phyloP scores from a whole-genome alignment of 768 basidiomycete species.

The Phanerodontia chrysosporium region DNA sequence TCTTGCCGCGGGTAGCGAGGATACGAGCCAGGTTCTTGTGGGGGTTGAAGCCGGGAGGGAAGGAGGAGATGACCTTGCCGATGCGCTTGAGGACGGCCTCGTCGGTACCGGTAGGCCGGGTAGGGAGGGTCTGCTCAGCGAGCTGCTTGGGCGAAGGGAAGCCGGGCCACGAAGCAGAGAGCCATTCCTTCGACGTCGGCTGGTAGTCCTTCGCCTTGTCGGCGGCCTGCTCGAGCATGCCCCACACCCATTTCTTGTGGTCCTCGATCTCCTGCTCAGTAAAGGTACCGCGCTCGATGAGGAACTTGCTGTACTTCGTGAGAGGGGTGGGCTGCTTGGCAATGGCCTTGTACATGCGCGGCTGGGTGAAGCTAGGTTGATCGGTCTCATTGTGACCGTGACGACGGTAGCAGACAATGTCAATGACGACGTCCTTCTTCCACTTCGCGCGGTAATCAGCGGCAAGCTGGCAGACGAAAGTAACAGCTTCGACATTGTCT shows the following conservation, averaged over 20 bases:
- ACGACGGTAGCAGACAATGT: constrained; percentile 98
- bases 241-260: constrained; percentile 99
- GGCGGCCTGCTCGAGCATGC: constrained; percentile 96
- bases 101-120: constrained; percentile 79
- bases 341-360: constrained; percentile 97
- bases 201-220: constrained; percentile 93
- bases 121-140: constrained; percentile 88
- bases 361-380: constrained; percentile 98
- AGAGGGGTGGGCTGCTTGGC: constrained; percentile 90
- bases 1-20: constrained; percentile 80
- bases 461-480: constrained; percentile 96
- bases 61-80: constrained; percentile 83
- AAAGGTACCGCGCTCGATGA: constrained; percentile 89
- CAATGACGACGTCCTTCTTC: constrained; percentile 98
- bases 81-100: constrained; percentile 74
- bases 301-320: constrained; percentile 87
- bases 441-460: constrained; percentile 98
- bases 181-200: constrained; percentile 93
- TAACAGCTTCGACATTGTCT: constrained; percentile 97
- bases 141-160: constrained; percentile 97
- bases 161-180: constrained; percentile 95
- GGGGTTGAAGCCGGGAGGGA: constrained; percentile 79
- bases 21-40: constrained; percentile 96
- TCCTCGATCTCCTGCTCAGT: constrained; percentile 96
- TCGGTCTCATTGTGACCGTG: constrained; percentile 99